These are phyloP conservation scores for Termitomyces sp. DNA, from an alignment of 1,284 basidiomycete genomes.

Conservation along the genomic window DNA sequence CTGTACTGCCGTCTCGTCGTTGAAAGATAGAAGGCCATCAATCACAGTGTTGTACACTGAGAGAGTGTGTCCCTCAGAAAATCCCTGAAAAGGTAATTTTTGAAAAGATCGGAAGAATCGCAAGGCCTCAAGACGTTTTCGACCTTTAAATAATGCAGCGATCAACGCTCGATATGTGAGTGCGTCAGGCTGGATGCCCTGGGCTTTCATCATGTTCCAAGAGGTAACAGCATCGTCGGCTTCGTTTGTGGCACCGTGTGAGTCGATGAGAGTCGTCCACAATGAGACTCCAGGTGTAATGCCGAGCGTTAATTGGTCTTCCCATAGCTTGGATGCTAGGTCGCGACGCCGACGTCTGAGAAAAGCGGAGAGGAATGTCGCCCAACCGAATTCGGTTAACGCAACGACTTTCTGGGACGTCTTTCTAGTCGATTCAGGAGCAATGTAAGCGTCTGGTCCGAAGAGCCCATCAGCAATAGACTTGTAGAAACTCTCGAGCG, in stretches of 20 bases:
- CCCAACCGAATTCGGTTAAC: constrained; percentile 55
- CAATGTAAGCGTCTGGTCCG: constrained; percentile 34
- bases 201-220: constrained; percentile 57
- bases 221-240: constrained; percentile 42
- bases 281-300: constrained; percentile 43
- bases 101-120: constrained; percentile 48
- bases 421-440: constrained; percentile 31
- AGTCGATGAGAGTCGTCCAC: constrained; percentile 65
- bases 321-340: constrained; percentile 57
- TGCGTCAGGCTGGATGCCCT: constrained; percentile 47
- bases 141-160: constrained; percentile 44
- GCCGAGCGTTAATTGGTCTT: constrained; percentile 48
- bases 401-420: constrained; percentile 37
- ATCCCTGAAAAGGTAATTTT: constrained; percentile 22
- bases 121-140: constrained; percentile 41
- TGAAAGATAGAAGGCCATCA: constrained; percentile 49
- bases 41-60: constrained; percentile 62
- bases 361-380: constrained; percentile 57
- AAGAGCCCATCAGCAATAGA: constrained; percentile 45
- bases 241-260: constrained; percentile 45
- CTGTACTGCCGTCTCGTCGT: constrained; percentile 38
- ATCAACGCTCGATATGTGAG: constrained; percentile 61
- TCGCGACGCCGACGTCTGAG: constrained; percentile 47
- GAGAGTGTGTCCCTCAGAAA: constrained; percentile 24
- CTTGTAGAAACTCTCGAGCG: constrained; percentile 43